Percentiles rank a stretch among this genome's conserved stretches.
Evolutionary conservation across 75 land plant species (phyloP).

Genomic region (Pseudotsuga menziesii): DNA sequence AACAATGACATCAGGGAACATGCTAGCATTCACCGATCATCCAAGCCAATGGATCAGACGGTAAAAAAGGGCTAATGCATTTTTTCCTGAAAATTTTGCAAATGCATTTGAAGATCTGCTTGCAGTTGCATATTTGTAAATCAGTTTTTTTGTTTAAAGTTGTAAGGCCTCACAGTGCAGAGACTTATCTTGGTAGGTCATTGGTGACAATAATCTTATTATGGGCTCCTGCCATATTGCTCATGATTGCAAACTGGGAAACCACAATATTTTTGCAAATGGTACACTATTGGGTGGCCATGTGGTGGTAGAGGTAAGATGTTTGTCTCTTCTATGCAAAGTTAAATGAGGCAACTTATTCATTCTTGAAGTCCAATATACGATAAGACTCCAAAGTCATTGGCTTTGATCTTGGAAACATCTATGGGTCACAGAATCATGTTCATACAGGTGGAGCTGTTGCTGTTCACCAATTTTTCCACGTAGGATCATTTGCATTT

Average conservation of each 20-base stretch:
- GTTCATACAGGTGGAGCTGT: conserved; percentile 78
- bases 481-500: conserved; percentile 76
- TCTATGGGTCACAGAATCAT: conserved; percentile 41
- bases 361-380: neutral
- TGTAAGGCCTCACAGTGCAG: neutral
- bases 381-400: neutral
- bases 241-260: conserved; percentile 90
- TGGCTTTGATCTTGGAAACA: neutral
- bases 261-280: conserved; percentile 88
- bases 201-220: conserved; percentile 83
- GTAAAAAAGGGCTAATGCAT: conserved; percentile 23
- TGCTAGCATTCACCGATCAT: conserved; percentile 83
- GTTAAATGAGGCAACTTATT: neutral
- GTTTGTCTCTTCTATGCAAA: neutral
- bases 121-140: neutral
- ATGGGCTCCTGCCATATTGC: conserved; percentile 98
- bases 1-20: conserved; percentile 89
- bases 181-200: conserved; percentile 43
- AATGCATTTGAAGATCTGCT: neutral
- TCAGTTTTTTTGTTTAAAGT: neutral
- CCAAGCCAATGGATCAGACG: conserved; percentile 70
- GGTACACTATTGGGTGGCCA: conserved; percentile 87
- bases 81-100: neutral
- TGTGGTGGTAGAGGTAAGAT: conserved; percentile 77
- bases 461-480: conserved; percentile 87